phyloP scores from a whole-genome alignment of 2,329 filamentous ascomycete genomes.

The Colletotrichum viniferum region DNA sequence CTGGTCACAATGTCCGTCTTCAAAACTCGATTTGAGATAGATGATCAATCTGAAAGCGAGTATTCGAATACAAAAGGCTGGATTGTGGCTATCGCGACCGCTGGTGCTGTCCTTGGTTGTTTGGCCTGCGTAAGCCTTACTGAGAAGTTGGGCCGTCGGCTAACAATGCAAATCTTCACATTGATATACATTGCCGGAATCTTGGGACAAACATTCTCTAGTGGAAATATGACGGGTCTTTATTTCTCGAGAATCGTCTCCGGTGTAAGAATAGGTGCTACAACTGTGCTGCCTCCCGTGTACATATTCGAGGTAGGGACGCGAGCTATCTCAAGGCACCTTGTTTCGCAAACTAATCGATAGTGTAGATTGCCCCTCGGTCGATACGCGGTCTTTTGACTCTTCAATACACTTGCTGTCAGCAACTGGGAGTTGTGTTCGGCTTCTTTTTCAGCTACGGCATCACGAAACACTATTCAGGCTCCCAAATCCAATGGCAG shows the following conservation, averaged over 20 bases:
- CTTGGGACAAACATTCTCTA: conserved; percentile 33
- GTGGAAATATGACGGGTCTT: conserved; percentile 27
- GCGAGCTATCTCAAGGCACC: too few relatives aligned
- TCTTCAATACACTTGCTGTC: conserved; percentile 35
- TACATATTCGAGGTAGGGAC: conserved; percentile 29
- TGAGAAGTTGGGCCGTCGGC: conserved; percentile 25
- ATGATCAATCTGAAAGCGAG: conserved; percentile 25
- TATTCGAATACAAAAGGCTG: conserved; percentile 34
- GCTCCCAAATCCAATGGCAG: conserved; percentile 29
- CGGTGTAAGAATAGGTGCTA: conserved; percentile 29
- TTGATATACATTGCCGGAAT: conserved; percentile 40
- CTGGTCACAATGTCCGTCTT: conserved; percentile 31
- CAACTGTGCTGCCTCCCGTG: conserved; percentile 30
- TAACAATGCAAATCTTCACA: conserved; percentile 30
- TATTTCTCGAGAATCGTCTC: conserved; percentile 30
- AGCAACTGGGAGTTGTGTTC: conserved; percentile 36
- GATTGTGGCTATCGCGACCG: conserved; percentile 35
- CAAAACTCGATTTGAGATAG: conserved; percentile 27
- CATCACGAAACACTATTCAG: conserved; percentile 31
- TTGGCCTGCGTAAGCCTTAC: conserved; percentile 29
- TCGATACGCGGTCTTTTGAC: conserved; percentile 35
- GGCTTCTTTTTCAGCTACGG: conserved; percentile 40
- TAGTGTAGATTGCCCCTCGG: conserved; percentile 25
- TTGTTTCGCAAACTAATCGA: background rate
- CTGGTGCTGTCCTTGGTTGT: conserved; percentile 32